These are phyloP conservation scores for Debaryomyces prosopidis DNA, from an alignment of 805 yeast genomes.

Conservation along the genomic window DNA sequence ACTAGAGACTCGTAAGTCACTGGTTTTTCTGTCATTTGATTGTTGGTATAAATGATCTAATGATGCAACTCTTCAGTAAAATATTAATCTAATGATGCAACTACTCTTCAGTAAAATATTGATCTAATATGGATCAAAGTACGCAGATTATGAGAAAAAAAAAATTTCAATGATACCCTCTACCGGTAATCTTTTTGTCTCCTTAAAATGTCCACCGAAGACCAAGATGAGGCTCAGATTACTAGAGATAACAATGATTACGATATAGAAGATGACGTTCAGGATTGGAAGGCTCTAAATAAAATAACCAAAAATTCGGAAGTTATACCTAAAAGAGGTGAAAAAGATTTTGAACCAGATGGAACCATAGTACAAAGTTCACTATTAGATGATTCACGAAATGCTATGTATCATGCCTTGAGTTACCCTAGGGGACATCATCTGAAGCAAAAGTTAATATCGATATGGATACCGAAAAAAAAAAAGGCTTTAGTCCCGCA, in stretches of 20 bases:
- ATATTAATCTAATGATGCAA: too few relatives aligned
- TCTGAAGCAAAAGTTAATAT: slow-evolving; percentile 51
- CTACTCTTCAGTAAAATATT: too few relatives aligned
- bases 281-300: slow-evolving; percentile 32
- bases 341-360: slow-evolving; percentile 84
- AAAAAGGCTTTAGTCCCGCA: slow-evolving; percentile 33
- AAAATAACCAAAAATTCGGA: slow-evolving; percentile 1
- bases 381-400: slow-evolving; percentile 53
- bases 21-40: slow-evolving; percentile 7
- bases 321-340: slow-evolving; percentile 68
- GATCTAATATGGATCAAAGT: not conserved
- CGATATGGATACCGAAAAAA: slow-evolving; percentile 42
- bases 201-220: not conserved
- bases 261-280: slow-evolving; percentile 28
- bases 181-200: not conserved
- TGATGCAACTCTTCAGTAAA: too few relatives aligned
- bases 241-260: slow-evolving; percentile 3
- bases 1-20: slow-evolving; percentile 12
- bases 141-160: too few relatives aligned
- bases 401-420: slow-evolving; percentile 74
- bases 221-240: not conserved
- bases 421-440: slow-evolving; percentile 47
- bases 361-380: slow-evolving; percentile 57
- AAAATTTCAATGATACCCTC: too few relatives aligned
- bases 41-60: slow-evolving; percentile 8